phyloP scores from a whole-genome alignment of 2,329 filamentous ascomycete genomes.

The Fusarium irregulare region DNA sequence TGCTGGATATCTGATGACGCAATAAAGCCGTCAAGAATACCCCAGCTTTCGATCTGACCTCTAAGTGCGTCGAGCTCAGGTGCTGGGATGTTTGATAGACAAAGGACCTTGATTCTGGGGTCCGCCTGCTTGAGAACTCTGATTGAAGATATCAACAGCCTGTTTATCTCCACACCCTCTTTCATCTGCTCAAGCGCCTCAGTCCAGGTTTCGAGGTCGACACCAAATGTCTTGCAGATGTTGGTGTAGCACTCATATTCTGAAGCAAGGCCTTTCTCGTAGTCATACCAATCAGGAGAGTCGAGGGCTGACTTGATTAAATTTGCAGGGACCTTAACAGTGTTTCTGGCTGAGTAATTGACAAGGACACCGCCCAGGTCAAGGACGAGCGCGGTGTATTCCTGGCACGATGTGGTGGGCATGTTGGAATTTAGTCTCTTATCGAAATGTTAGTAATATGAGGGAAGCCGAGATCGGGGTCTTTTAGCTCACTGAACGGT shows the following conservation, averaged over 20 bases:
- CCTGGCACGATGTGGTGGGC: neutral
- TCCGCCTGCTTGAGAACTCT: neutral
- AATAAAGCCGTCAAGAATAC: neutral
- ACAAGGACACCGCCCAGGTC: constrained; percentile 1
- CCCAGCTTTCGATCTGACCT: neutral
- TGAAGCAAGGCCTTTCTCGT: neutral
- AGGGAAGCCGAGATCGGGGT: too few species aligned
- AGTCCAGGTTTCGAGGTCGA: neutral
- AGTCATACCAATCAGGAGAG: neutral
- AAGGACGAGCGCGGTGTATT: neutral
- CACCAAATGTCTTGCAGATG: neutral
- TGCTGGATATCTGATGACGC: neutral
- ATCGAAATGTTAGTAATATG: too few species aligned
- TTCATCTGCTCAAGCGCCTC: constrained; percentile 1
- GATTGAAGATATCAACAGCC: neutral
- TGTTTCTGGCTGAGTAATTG: neutral
- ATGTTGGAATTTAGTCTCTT: too few species aligned
- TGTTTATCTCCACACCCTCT: neutral
- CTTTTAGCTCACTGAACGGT: too few species aligned
- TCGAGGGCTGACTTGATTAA: neutral
- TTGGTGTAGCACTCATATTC: neutral
- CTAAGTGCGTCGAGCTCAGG: neutral
- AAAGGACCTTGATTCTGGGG: neutral
- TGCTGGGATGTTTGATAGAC: constrained; percentile 5
- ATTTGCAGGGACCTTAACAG: neutral